phyloP scores from a whole-genome alignment of 2,329 filamentous ascomycete species.

The Pseudovirgaria hyperparasitica region DNA sequence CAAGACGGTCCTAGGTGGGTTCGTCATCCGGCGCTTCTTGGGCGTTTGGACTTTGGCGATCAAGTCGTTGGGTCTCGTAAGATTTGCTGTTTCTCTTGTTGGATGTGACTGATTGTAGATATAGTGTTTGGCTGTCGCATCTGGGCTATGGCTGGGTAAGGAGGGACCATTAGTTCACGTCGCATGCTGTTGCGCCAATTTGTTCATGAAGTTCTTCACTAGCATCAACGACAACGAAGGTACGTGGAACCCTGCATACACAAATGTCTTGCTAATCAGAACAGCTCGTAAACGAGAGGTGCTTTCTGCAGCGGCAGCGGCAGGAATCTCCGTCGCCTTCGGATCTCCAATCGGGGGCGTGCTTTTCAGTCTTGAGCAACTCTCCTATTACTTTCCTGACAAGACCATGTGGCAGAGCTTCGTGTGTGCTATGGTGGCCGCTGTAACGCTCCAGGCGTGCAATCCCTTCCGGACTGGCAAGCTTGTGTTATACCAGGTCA shows the following conservation, averaged over 20 bases:
- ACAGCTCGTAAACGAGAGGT: constrained; percentile 84
- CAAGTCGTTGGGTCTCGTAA: constrained; percentile 77
- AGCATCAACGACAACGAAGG: constrained; percentile 80
- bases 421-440: constrained; percentile 97
- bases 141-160: constrained; percentile 92
- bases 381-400: constrained; percentile 96
- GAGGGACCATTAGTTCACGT: constrained; percentile 93
- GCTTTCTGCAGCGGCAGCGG: constrained; percentile 80
- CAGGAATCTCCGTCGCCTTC: constrained; percentile 88
- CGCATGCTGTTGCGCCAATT: constrained; percentile 87
- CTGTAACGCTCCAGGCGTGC: constrained; percentile 80
- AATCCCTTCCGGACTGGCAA: constrained; percentile 94
- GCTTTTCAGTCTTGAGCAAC: constrained; percentile 89
- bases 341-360: constrained; percentile 90
- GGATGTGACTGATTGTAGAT: constrained; percentile 14
- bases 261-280: constrained; percentile 9
- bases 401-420: constrained; percentile 99
- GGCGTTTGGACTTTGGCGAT: constrained; percentile 79
- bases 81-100: constrained; percentile 10
- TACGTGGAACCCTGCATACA: constrained; percentile 18
- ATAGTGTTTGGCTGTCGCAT: constrained; percentile 79
- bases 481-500: constrained; percentile 90
- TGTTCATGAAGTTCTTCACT: constrained; percentile 82
- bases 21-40: constrained; percentile 79
- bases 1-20: constrained; percentile 88